A percentile compares a stretch with the other conserved stretches of the same genome.
Conservation (phyloP, 1,139 yeast genomes). For the Yamadazyma mexicana region DNA sequence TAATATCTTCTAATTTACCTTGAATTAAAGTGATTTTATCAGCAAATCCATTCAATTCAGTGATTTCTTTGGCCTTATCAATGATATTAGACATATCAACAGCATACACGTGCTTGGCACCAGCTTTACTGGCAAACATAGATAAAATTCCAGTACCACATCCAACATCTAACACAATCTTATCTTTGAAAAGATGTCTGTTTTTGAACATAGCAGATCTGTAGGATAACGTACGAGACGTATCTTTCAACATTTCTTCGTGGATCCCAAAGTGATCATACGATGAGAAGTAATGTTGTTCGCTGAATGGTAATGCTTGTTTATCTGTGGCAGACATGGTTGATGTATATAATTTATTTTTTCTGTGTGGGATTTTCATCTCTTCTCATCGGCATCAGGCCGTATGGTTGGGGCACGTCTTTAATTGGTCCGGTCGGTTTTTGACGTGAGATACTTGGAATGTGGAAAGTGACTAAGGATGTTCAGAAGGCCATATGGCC, state of each 20-base stretch:
- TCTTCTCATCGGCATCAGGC: background rate
- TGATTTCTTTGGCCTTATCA: conserved; percentile 88
- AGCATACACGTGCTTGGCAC: conserved; percentile 95
- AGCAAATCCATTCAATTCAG: conserved; percentile 77
- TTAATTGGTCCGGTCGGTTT: conserved; percentile 1
- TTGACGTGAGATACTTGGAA: no score
- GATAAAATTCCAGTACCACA: conserved; percentile 98
- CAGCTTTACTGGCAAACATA: conserved; percentile 98
- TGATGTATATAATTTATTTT: background rate
- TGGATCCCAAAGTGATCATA: conserved; percentile 98
- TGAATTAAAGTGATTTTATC: conserved; percentile 87
- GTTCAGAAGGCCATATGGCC: no score
- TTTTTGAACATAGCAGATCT: conserved; percentile 92
- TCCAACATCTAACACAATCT: conserved; percentile 96
- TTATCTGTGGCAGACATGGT: conserved; percentile 53
- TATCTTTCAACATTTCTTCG: conserved; percentile 97
- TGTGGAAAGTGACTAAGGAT: no score
- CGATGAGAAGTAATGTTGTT: conserved; percentile 91
- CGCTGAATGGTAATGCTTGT: conserved; percentile 56
- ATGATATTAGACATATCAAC: conserved; percentile 97
- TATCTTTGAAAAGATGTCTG: conserved; percentile 85
- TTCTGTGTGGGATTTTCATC: background rate
- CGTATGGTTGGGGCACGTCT: background rate
- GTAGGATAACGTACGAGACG: conserved; percentile 88
- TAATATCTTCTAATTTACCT: conserved; percentile 95